These are phyloP conservation scores for Cucurbita argyrosperma DNA, from an alignment of 306 rosid species.

Conservation along the genomic window DNA sequence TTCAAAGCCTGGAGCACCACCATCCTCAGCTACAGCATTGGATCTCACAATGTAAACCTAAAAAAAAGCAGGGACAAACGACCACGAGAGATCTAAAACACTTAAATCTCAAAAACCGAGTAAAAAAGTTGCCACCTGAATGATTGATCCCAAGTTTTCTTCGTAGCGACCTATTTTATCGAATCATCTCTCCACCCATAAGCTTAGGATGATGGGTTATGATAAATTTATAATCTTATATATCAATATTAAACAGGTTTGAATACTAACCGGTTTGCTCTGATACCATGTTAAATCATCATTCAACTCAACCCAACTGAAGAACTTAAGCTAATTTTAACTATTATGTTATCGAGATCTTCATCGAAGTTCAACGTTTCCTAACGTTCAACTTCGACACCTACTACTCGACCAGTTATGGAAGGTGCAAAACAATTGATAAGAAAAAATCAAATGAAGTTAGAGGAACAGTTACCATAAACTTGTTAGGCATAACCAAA, in stretches of 20 bases:
- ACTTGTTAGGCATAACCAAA: constrained; percentile 11
- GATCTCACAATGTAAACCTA: constrained; percentile 50
- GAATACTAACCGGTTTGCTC: no score
- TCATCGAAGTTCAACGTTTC: neutral
- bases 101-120: neutral
- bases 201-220: no score
- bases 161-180: neutral
- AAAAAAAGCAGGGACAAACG: neutral
- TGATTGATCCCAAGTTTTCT: neutral
- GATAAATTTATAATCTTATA: no score
- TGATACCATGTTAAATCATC: no score
- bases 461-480: constrained; percentile 6
- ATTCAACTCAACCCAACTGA: no score
- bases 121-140: neutral
- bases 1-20: constrained; percentile 26
- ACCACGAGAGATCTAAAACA: neutral
- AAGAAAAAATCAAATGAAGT: neutral
- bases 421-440: neutral
- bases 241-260: no score
- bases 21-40: constrained; percentile 21
- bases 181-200: neutral
- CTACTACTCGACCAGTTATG: neutral
- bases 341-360: neutral
- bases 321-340: no score
- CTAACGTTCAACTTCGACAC: neutral